Conservation (phyloP, 257 asterid species). For the Primulina huaijiensis region DNA sequence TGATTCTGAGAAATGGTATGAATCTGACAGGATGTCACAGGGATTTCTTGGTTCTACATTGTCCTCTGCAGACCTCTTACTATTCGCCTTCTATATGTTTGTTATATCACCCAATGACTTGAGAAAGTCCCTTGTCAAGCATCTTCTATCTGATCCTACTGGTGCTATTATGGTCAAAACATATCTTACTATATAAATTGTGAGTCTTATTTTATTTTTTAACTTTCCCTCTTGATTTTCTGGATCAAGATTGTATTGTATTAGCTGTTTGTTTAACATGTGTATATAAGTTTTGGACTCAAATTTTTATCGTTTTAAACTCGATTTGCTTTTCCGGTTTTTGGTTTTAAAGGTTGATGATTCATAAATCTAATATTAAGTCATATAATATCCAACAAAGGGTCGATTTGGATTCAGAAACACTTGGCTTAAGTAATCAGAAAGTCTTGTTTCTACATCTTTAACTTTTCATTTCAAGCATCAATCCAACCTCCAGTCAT, state of each 20-base stretch:
- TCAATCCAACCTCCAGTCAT: too few species aligned
- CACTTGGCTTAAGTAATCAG: too few species aligned
- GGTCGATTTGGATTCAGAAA: too few species aligned
- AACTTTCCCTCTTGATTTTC: constrained; percentile 1
- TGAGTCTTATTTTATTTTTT: constrained; percentile 5
- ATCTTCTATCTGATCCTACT: constrained; percentile 92
- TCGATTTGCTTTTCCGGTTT: neutral
- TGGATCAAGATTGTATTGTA: constrained; percentile 20
- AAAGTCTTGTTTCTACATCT: too few species aligned
- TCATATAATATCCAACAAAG: too few species aligned
- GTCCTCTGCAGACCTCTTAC: constrained; percentile 77
- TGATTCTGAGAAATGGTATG: constrained; percentile 19
- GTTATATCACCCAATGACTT: constrained; percentile 86
- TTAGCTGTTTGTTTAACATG: constrained; percentile 7
- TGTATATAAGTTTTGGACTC: constrained; percentile 12
- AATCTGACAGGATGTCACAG: constrained; percentile 80
- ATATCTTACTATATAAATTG: constrained; percentile 49
- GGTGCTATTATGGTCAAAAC: constrained; percentile 85
- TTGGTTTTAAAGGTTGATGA: neutral
- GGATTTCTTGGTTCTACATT: constrained; percentile 96
- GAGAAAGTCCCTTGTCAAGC: constrained; percentile 84
- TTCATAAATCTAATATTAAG: too few species aligned
- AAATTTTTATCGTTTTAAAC: neutral
- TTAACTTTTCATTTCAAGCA: too few species aligned
- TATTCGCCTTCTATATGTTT: constrained; percentile 91